Base-by-base conservation (phyloP, 495 filamentous ascomycete species). In the Aspergillus taichungensis region DNA sequence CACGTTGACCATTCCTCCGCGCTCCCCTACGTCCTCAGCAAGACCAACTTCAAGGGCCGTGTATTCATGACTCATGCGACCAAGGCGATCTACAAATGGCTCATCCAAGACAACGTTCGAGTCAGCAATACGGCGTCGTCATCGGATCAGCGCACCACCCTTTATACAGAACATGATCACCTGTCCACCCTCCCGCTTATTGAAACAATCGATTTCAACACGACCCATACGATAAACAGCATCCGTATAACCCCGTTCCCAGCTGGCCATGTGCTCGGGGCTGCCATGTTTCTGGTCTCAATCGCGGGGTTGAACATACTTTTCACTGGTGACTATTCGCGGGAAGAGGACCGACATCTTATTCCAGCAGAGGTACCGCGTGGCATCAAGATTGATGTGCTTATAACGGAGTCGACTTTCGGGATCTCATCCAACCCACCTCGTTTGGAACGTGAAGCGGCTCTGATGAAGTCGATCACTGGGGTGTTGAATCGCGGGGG, bases 31-130 rank as follows among this genome's bases (percentile, higher is more conserved):
- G 92, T 98, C 45, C 78, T 98, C 59, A 84, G 91, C 47, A 97
- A 98, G 67, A 96, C 92, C 37, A 95, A 94, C 59, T 98, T 98
- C 75, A 83, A 85, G 51, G 92, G 92, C 43, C 80, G 90, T 27
- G 89, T 96, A 46, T 96, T 96, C 69, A 98, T 96, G 91, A 98
- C 92, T 24, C 92, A 97, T 69, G 86, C 92, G 5, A 98, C 92
- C 18, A 96, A 96, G 66, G 92, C 92, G 48, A 98, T 98, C 65
- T 98, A 98, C 75, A 97, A 96, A 72, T 96, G 91, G 89, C 75
- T 98, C 30, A 95, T 97, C 42, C 88, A 95, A 62, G 92, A 98
- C 67, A 89, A 85, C 59, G 85, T 98, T 27, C 82, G 92, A 47
- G 89, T 98, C 30, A 77, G 72, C 55, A 83, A 88, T 60, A 88